Evolutionary conservation across 129 eudicot species (phyloP), one percentile per base, ranked within the genome.

Genomic region (Solidago caesia): DNA sequence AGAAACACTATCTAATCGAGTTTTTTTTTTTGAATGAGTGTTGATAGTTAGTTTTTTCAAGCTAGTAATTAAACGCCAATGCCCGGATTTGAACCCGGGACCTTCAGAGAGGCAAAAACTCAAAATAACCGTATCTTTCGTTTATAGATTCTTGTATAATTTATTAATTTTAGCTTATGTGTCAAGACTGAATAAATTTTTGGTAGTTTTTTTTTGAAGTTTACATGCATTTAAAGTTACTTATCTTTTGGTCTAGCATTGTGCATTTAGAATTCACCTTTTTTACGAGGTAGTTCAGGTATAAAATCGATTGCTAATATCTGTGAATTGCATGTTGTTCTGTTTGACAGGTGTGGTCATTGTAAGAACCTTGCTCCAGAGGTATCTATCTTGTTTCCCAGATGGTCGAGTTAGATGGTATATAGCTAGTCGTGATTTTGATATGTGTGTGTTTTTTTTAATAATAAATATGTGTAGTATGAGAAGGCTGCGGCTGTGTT

Each of bases 301-400:
- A 21, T 8, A 33, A 12, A 8, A 42, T 43, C 44, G 21, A 25
- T 44, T 51, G 51, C 16, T 78, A 51, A 70, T 49, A 5, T 62
- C 14, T 51, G 26, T 59, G 42, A 39, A 9, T 64, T 43, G 10
- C 9, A 46, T 11, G 15, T 53, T 12, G 4, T 9, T 27, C 6
- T 60, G 26, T 8, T 9, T 73, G 10, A 59, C 79, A 89, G 96
- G 92, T 89, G 96, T 49, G 92, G 92, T 5, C 92, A 84, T 64
- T 89, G 96, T 78, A 81, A 87, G 79, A 75, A 33, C n/a, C 96
- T 89, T 21, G 92, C 96, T 62, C 96, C 96, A 2, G 97, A 92
- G 97, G 97, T 92, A 80, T 66, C 7, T 42, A 56, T 73, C 43
- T 64, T 43, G 39, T 66, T 16, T 10, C 8, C 15, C 39, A 1